These are phyloP conservation scores for Clausena lansium DNA, from an alignment of 345 rosid genomes.

Conservation along the genomic window DNA sequence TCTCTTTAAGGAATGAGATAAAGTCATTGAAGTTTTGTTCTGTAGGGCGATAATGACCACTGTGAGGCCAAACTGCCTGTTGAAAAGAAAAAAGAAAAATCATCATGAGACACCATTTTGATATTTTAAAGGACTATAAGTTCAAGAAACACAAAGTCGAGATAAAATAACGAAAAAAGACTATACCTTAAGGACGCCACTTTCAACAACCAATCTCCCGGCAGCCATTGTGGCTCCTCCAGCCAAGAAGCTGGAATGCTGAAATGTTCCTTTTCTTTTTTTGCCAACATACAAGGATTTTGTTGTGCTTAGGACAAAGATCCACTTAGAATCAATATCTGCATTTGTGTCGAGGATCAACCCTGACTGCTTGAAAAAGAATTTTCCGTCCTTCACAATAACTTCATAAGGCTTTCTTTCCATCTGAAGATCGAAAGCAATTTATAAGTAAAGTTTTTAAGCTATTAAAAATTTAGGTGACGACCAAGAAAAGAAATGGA, in stretches of 20 bases:
- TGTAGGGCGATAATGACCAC: constrained; percentile 96
- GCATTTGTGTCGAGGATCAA: constrained; percentile 53
- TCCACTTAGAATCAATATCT: constrained; percentile 69
- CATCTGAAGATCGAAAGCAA: constrained; percentile 43
- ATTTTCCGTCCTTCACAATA: constrained; percentile 60
- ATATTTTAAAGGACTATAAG: background rate
- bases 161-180: background rate
- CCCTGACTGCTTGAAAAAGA: constrained; percentile 62
- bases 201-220: constrained; percentile 65
- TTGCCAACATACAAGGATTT: constrained; percentile 70
- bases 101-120: constrained; percentile 8
- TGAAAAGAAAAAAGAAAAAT: background rate
- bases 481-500: constrained; percentile 3
- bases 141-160: background rate
- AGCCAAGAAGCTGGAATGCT: constrained; percentile 93
- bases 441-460: constrained; percentile 9
- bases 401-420: constrained; percentile 88
- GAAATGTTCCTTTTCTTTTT: constrained; percentile 82
- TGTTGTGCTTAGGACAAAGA: constrained; percentile 83
- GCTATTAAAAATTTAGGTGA: background rate
- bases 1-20: constrained; percentile 62
- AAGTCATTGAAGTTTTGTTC: constrained; percentile 79
- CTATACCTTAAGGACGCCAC: constrained; percentile 62
- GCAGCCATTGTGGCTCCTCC: constrained; percentile 90
- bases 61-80: constrained; percentile 97